Evolutionary conservation across 2,329 filamentous ascomycete genomes (phyloP).

Genomic region (Phialophora macrospora): DNA sequence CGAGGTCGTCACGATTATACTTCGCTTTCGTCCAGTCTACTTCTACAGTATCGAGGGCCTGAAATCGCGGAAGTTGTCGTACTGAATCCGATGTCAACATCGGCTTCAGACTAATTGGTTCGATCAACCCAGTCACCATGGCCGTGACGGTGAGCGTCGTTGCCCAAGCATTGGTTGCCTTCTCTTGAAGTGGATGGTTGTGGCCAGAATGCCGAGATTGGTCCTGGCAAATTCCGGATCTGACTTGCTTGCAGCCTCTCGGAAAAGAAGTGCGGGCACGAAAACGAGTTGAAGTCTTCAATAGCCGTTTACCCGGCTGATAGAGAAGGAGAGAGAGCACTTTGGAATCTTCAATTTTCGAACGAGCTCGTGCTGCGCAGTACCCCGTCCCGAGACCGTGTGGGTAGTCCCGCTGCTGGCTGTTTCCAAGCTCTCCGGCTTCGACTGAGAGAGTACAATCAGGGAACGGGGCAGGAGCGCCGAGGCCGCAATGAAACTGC

Average conservation of each 20-base stretch:
- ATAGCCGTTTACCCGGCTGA: neutral
- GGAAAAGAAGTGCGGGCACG: conserved; percentile 4
- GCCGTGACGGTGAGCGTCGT: neutral
- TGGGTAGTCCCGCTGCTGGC: neutral
- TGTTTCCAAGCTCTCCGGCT: neutral
- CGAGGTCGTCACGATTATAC: neutral
- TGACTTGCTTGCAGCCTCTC: neutral
- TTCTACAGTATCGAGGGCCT: neutral
- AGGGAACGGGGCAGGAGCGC: neutral
- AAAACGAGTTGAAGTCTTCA: neutral
- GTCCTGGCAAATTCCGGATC: conserved; percentile 5
- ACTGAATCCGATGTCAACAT: neutral
- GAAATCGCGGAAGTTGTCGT: neutral
- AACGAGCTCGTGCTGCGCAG: no score
- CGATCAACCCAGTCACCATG: neutral
- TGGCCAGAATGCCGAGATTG: neutral
- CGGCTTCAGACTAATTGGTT: neutral
- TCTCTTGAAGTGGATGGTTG: neutral
- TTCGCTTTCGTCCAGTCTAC: neutral
- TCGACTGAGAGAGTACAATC: neutral
- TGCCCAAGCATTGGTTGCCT: neutral
- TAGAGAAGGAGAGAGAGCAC: neutral
- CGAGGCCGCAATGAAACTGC: neutral
- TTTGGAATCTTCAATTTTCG: neutral
- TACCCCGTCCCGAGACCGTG: no score